A percentile compares a stretch with the other conserved stretches of the same genome.
These are phyloP conservation scores for Teunomyces atbi DNA, from an alignment of 805 yeast species.

Conservation along the genomic window DNA sequence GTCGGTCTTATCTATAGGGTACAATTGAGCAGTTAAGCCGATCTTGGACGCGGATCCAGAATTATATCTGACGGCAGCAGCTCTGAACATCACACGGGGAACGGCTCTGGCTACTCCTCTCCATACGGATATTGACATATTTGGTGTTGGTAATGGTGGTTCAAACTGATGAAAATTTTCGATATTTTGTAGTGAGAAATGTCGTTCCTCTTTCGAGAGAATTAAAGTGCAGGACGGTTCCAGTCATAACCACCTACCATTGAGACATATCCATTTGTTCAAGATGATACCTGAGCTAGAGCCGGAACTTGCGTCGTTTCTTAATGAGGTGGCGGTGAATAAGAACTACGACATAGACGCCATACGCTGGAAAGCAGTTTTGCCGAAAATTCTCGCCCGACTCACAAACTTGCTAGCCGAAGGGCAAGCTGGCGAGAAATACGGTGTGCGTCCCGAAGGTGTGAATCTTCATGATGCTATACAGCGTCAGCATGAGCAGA, in stretches of 20 bases:
- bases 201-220: neutral
- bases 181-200: slow-evolving; percentile 5
- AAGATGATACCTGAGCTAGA: slow-evolving; percentile 4
- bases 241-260: neutral
- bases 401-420: slow-evolving; percentile 7
- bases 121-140: slow-evolving; percentile 2
- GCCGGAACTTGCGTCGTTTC: neutral
- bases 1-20: slow-evolving; percentile 35
- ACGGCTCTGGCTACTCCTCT: slow-evolving; percentile 2
- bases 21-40: slow-evolving; percentile 35
- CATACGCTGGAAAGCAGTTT: slow-evolving; percentile 9
- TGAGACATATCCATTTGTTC: too few species aligned
- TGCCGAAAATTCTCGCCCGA: slow-evolving; percentile 11
- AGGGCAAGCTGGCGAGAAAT: slow-evolving; percentile 9
- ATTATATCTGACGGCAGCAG: slow-evolving; percentile 11
- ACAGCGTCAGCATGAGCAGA: slow-evolving; percentile 4
- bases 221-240: neutral
- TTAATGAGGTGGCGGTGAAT: neutral
- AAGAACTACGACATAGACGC: neutral
- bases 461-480: slow-evolving; percentile 8
- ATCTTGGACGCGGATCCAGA: slow-evolving; percentile 5
- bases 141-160: neutral
- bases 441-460: slow-evolving; percentile 9
- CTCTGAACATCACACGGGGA: neutral
- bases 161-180: slow-evolving; percentile 5